A percentile compares a stretch with the other conserved stretches of the same genome.
Evolutionary conservation across 208 protist genomes (phyloP).

Genomic region (Angomonas ambiguus): DNA sequence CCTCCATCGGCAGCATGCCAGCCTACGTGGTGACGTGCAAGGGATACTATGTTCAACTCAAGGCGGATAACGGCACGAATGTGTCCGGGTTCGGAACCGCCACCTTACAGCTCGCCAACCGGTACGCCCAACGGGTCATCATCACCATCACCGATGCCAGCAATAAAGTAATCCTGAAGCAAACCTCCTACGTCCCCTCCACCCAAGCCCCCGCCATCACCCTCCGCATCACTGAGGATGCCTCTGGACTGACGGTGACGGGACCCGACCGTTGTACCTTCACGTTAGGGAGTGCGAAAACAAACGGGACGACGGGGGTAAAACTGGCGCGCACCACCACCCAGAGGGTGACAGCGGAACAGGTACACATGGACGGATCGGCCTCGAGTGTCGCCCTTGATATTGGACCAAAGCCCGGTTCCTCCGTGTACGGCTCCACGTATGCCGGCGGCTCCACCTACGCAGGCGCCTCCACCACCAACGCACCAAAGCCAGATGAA

Average conservation of each 20-base stretch:
- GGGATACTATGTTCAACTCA: conserved; percentile 52
- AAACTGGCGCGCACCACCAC: conserved; percentile 17
- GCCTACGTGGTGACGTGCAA: conserved; percentile 36
- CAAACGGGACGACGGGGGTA: conserved; percentile 11
- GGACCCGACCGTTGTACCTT: conserved; percentile 12
- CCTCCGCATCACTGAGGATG: conserved; percentile 31
- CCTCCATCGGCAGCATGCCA: conserved; percentile 20
- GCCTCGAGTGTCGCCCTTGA: conserved; percentile 24
- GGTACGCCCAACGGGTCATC: conserved; percentile 39
- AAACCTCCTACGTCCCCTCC: conserved; percentile 45
- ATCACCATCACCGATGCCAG: conserved; percentile 39
- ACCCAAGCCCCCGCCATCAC: conserved; percentile 25
- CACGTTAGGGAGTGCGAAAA: conserved; percentile 14
- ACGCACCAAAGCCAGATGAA: conserved; percentile 16
- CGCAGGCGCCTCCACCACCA: neutral
- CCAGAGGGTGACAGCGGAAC: conserved; percentile 31
- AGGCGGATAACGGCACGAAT: conserved; percentile 45
- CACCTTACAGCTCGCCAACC: conserved; percentile 38
- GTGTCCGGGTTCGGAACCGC: conserved; percentile 34
- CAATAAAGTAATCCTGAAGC: conserved; percentile 42
- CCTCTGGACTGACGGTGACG: conserved; percentile 19
- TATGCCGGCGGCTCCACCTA: neutral
- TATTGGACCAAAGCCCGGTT: conserved; percentile 15
- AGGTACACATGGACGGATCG: conserved; percentile 31
- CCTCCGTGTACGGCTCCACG: neutral